Percentiles rank a stretch among this genome's conserved stretches.
Evolutionary conservation across 2,329 filamentous ascomycete species (phyloP).

Genomic region (Fonsecaea pedrosoi): DNA sequence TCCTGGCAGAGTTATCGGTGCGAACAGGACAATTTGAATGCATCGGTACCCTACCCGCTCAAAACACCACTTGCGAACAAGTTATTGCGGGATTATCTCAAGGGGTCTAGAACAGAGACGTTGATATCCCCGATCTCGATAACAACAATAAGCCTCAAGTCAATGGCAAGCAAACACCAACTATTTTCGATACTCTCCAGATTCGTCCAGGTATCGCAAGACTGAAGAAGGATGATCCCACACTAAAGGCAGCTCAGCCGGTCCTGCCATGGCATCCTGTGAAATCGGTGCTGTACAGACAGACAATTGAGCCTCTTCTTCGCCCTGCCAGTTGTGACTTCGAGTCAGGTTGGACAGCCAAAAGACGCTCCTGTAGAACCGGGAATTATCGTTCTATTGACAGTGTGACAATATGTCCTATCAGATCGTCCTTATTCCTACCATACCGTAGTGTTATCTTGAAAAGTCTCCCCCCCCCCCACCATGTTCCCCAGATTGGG

Average conservation of each 20-base stretch:
- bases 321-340: not conserved
- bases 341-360: not conserved
- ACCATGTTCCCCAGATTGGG: not conserved
- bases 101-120: slow-evolving; percentile 42
- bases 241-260: slow-evolving; percentile 37
- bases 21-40: not conserved
- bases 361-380: not conserved
- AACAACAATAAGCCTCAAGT: slow-evolving; percentile 62
- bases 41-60: no score
- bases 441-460: not conserved
- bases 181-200: slow-evolving; percentile 62
- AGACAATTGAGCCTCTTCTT: slow-evolving; percentile 53
- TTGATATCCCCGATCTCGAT: slow-evolving; percentile 67
- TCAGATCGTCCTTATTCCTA: not conserved
- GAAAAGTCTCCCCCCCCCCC: not conserved
- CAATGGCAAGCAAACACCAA: slow-evolving; percentile 54
- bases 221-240: not conserved
- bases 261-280: slow-evolving; percentile 53
- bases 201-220: slow-evolving; percentile 59
- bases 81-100: not conserved
- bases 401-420: not conserved
- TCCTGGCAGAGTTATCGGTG: not conserved
- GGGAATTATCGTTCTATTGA: not conserved
- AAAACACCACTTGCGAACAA: no score
- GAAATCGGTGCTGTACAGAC: slow-evolving; percentile 61